Evolutionary conservation across 2,329 filamentous ascomycete species (phyloP).

Genomic region (Fusarium sp.): DNA sequence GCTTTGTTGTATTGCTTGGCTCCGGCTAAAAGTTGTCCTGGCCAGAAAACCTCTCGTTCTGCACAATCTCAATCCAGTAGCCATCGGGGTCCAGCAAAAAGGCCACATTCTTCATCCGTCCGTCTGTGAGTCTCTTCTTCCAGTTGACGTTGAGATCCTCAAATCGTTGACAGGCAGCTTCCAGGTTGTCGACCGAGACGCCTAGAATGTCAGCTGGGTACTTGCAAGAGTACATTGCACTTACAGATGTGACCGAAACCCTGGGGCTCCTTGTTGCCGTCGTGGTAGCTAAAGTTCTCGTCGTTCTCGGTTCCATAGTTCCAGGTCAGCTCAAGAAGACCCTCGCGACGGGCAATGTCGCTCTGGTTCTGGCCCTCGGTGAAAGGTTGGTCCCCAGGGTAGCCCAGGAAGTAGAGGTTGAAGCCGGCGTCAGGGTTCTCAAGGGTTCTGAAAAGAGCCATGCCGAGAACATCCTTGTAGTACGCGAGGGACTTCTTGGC

Average conservation of each 20-base stretch:
- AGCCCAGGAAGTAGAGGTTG: constrained; percentile 94
- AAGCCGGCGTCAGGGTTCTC: constrained; percentile 80
- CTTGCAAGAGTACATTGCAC: constrained; percentile 44
- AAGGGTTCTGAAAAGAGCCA: constrained; percentile 80
- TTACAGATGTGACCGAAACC: constrained; percentile 94
- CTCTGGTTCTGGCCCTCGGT: constrained; percentile 57
- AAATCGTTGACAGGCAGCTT: constrained; percentile 87
- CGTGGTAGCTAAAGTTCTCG: constrained; percentile 85
- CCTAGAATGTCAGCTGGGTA: constrained; percentile 58
- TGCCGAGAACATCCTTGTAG: constrained; percentile 89
- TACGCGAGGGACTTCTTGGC: constrained; percentile 79
- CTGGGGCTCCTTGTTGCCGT: constrained; percentile 91
- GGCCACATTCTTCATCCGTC: constrained; percentile 92
- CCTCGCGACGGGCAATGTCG: constrained; percentile 77
- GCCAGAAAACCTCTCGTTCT: constrained; percentile 77
- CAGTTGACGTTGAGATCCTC: constrained; percentile 85
- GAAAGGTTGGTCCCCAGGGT: constrained; percentile 68
- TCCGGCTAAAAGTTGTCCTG: constrained; percentile 62
- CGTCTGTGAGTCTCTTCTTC: constrained; percentile 96
- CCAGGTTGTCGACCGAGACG: constrained; percentile 87
- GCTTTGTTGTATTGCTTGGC: background rate
- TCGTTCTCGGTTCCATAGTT: constrained; percentile 88
- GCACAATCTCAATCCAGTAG: constrained; percentile 85
- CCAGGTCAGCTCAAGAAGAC: constrained; percentile 91
- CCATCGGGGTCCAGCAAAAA: constrained; percentile 90